phyloP scores from a whole-genome alignment of 805 yeast genomes.

The Jamesozyma gamospora region DNA sequence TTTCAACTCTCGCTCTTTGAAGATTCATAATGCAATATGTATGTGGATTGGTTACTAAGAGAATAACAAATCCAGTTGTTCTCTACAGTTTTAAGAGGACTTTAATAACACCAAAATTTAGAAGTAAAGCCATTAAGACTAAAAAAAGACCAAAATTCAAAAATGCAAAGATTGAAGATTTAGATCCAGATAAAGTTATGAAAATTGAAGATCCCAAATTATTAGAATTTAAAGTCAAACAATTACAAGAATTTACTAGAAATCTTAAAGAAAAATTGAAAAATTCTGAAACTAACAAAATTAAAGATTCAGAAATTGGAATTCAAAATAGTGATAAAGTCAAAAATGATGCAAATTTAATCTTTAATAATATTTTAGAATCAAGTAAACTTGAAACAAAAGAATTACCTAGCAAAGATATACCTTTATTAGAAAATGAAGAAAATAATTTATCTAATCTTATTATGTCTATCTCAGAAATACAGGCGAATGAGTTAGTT shows the following conservation, averaged over 20 bases:
- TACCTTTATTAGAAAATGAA: too few relatives aligned
- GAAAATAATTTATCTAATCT: constrained; percentile 11
- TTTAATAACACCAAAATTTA: constrained; percentile 8
- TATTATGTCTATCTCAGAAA: constrained; percentile 9
- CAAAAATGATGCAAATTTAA: constrained; percentile 2
- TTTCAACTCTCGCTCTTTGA: neutral
- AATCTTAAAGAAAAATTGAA: constrained; percentile 11
- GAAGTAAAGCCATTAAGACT: constrained; percentile 2
- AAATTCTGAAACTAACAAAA: neutral
- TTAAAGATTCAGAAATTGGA: neutral
- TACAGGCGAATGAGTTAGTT: constrained; percentile 11
- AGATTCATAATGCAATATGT: neutral
- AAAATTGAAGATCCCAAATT: constrained; percentile 9
- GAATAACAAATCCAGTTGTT: neutral
- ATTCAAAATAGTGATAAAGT: neutral
- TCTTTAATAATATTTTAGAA: neutral
- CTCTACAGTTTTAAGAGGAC: neutral
- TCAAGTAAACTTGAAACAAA: neutral
- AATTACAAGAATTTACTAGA: constrained; percentile 22
- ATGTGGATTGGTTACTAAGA: too few relatives aligned
- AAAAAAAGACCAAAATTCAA: constrained; percentile 6
- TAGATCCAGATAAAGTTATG: constrained; percentile 6
- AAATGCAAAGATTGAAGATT: constrained; percentile 8
- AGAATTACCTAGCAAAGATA: neutral
- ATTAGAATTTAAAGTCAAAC: constrained; percentile 22